These are phyloP conservation scores for Podila epicladia DNA, from an alignment of 192 early-diverging fungal species.

Conservation along the genomic window DNA sequence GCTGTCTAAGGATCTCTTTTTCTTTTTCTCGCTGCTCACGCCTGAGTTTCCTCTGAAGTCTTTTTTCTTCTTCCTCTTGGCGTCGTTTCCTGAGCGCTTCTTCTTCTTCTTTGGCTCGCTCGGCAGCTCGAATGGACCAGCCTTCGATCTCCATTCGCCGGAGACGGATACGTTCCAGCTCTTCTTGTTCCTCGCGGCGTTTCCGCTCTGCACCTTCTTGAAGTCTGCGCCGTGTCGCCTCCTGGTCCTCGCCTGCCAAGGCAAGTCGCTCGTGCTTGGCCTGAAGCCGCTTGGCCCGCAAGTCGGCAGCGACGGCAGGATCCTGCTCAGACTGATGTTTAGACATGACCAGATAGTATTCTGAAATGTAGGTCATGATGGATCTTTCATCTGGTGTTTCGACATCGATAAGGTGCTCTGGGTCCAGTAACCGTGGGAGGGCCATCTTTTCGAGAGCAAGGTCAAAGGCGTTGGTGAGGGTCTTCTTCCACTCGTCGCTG, in stretches of 20 bases:
- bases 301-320: slow-evolving; percentile 22
- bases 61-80: slow-evolving; percentile 39
- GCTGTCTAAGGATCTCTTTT: slow-evolving; percentile 6
- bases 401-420: slow-evolving; percentile 59
- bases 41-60: slow-evolving; percentile 31
- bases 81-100: slow-evolving; percentile 37
- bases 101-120: slow-evolving; percentile 40
- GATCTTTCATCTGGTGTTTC: slow-evolving; percentile 62
- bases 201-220: slow-evolving; percentile 32
- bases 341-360: slow-evolving; percentile 64
- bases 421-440: slow-evolving; percentile 52
- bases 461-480: slow-evolving; percentile 53
- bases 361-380: slow-evolving; percentile 62
- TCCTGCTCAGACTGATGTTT: slow-evolving; percentile 48
- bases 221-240: slow-evolving; percentile 17
- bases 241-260: slow-evolving; percentile 37
- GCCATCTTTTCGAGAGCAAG: slow-evolving; percentile 53
- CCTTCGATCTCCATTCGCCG: slow-evolving; percentile 48
- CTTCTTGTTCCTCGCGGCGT: slow-evolving; percentile 34
- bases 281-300: slow-evolving; percentile 11
- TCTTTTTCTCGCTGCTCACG: slow-evolving; percentile 38
- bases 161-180: slow-evolving; percentile 42
- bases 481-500: slow-evolving; percentile 47
- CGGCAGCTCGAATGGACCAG: slow-evolving; percentile 47
- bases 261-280: slow-evolving; percentile 38